Evolutionary conservation across 2,329 filamentous ascomycete genomes (phyloP), one percentile per base, ranked within the genome.

Genomic region (Pseudocercospora cruenta): DNA sequence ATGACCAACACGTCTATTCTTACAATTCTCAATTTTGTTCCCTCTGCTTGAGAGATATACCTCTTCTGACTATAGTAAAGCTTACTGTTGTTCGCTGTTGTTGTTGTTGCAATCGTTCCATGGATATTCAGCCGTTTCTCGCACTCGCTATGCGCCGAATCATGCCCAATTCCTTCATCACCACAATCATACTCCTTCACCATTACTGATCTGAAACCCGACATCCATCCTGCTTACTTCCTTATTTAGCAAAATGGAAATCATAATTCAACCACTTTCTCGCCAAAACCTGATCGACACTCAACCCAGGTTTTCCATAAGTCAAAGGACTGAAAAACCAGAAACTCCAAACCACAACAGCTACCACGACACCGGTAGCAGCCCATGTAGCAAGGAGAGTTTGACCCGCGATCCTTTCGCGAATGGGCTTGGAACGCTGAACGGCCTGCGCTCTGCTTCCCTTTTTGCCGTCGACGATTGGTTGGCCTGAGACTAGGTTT

Each of bases 261-360:
- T 99, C 95, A 78, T 98, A 99, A 70, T 92, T 91, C 71, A 99
- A 85, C 94, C 94, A 98, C 85, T 97, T 97, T 79, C 95, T 89
- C 69, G 90, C 86, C 69, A 91, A 81, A 31, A 99, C 91, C 77
- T 93, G 85, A 12, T 90, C 87, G 19, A 96, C 90, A 63, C 85
- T 87, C 75, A 99, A 85, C 36, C 94, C 94, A 4, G 95, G 95
- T 78, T 92, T 94, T 62, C 95, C 95, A 78, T 99, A 99, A 1
- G 95, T 99, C 76, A 99, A 83, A 21, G 95, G 95, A 70, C 96
- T 87, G 84, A 96, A 99, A 86, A 92, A 98, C 80, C 90, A 91
- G 88, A 95, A 98, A 76, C 92, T 88, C 74, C 88, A 92, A 58
- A 92, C 81, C 21, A 90, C 87, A 4, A 88, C 80, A 1, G 84